These are phyloP conservation scores for Kwoniella newhampshirensis DNA, from an alignment of 768 basidiomycete genomes.

Conservation along the genomic window DNA sequence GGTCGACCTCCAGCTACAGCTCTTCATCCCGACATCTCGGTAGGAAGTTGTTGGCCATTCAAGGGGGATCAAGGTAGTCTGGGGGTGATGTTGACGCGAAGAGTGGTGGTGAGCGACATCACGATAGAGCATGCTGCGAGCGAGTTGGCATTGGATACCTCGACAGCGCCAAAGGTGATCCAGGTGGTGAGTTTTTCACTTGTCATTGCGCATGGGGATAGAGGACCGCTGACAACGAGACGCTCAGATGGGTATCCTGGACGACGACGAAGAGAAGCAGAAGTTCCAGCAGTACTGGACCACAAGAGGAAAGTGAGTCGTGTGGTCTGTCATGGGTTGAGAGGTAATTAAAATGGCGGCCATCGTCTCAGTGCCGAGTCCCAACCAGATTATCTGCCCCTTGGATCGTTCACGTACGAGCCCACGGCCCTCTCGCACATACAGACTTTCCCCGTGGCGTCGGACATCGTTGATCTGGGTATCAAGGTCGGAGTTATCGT, in stretches of 20 bases:
- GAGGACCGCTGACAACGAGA: neutral
- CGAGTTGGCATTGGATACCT: constrained; percentile 77
- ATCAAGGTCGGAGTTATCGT: constrained; percentile 84
- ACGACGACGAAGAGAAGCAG: constrained; percentile 68
- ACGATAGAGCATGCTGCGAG: constrained; percentile 83
- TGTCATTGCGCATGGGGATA: neutral
- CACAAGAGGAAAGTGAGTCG: constrained; percentile 16
- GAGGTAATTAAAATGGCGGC: neutral
- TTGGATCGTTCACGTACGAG: constrained; percentile 71
- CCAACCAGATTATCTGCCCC: constrained; percentile 57
- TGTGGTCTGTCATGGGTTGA: neutral
- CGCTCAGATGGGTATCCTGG: constrained; percentile 60
- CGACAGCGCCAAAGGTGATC: constrained; percentile 78
- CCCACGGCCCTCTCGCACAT: constrained; percentile 60
- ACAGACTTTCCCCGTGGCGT: constrained; percentile 75
- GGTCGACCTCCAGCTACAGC: constrained; percentile 84
- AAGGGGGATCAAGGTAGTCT: constrained; percentile 73
- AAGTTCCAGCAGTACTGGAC: constrained; percentile 61
- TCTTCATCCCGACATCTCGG: constrained; percentile 77
- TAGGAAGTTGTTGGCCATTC: constrained; percentile 94
- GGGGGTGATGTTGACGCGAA: constrained; percentile 72
- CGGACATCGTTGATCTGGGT: constrained; percentile 66
- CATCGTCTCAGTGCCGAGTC: constrained; percentile 5
- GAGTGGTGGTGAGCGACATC: constrained; percentile 64
- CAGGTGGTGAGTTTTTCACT: constrained; percentile 59